phyloP scores from a whole-genome alignment of 1,284 basidiomycete genomes.

The Trametes versicolor region DNA sequence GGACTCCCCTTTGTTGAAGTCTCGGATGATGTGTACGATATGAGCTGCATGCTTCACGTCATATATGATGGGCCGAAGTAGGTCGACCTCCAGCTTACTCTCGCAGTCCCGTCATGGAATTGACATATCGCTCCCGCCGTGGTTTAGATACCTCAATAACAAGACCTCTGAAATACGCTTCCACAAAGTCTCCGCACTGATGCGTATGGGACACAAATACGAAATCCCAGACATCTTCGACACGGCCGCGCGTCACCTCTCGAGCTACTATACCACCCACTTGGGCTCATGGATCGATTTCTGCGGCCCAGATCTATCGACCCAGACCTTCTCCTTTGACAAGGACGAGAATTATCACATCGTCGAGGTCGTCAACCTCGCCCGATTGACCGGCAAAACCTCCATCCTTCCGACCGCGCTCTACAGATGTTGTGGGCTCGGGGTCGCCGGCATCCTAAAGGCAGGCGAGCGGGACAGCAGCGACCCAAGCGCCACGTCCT shows the following conservation, averaged over 20 bases:
- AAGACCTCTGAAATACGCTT: not conserved
- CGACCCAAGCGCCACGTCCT: no score
- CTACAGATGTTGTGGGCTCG: not conserved
- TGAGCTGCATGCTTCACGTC: not conserved
- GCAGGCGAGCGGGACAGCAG: not conserved
- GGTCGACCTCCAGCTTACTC: not conserved
- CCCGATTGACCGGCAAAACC: conserved; percentile 13
- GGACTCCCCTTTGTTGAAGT: not conserved
- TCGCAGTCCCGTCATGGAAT: not conserved
- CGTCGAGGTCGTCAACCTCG: conserved; percentile 22
- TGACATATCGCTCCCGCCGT: no score
- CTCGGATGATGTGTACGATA: conserved; percentile 1
- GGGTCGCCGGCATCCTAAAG: not conserved
- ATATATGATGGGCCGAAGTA: not conserved
- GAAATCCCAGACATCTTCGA: conserved; percentile 1
- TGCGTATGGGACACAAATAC: conserved; percentile 22
- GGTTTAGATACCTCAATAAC: no score
- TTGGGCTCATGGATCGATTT: no score
- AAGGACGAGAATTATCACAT: not conserved
- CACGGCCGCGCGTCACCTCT: not conserved
- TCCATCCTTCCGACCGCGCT: conserved; percentile 22
- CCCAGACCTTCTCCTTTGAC: no score
- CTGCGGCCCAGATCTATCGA: no score
- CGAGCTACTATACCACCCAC: not conserved
- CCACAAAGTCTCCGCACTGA: not conserved